Percentiles rank a stretch among this genome's conserved stretches.
Conservation (phyloP, 148 eudicot genomes). For the Drosera capensis region DNA sequence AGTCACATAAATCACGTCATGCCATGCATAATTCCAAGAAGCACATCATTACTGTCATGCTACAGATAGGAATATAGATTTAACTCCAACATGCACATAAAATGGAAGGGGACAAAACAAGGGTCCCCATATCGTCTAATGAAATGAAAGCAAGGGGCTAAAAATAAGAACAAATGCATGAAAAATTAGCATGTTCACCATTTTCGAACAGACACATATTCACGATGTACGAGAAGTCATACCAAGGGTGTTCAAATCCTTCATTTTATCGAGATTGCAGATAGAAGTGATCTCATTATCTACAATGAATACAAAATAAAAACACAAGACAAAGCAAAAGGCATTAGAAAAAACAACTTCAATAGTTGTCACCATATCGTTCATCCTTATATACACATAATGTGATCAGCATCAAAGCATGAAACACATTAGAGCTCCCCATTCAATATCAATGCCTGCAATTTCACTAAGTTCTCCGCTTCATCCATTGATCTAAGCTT, state of each 20-base stretch:
- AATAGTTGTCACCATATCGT: too few species aligned
- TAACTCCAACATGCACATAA: not conserved
- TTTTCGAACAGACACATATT: too few species aligned
- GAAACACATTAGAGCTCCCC: conserved; percentile 25
- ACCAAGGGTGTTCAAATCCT: conserved; percentile 81
- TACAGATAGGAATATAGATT: not conserved
- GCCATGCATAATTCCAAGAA: not conserved
- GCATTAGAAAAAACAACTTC: not conserved
- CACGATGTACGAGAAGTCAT: not conserved
- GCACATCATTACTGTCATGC: not conserved
- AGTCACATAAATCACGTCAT: not conserved
- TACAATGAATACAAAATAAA: conserved; percentile 16
- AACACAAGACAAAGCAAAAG: not conserved
- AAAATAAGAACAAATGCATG: too few species aligned
- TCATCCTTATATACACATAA: too few species aligned
- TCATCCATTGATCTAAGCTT: conserved; percentile 67
- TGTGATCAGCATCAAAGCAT: not conserved
- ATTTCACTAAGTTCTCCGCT: conserved; percentile 38
- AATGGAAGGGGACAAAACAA: not conserved
- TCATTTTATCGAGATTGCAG: conserved; percentile 51
- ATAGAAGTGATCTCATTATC: conserved; percentile 68
- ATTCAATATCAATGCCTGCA: conserved; percentile 83
- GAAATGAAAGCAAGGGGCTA: too few species aligned
- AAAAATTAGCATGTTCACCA: too few species aligned
- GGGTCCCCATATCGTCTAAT: too few species aligned